phyloP scores from a whole-genome alignment of 805 yeast genomes.

The Vanderwaltozyma polyspora region DNA sequence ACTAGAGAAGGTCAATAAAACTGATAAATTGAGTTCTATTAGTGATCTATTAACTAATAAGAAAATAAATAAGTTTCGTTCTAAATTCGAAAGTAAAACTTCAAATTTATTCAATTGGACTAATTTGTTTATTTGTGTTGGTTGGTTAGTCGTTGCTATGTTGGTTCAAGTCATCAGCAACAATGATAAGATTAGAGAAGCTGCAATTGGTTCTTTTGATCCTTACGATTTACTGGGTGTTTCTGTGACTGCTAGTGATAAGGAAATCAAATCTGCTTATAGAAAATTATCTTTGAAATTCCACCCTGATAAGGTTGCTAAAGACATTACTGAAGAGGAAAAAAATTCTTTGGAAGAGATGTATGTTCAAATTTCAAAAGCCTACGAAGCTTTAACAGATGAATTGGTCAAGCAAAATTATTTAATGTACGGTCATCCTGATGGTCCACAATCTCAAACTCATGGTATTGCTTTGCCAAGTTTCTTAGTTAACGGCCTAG shows the following conservation, averaged over 20 bases:
- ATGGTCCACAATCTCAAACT: constrained; percentile 81
- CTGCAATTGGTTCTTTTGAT: constrained; percentile 48
- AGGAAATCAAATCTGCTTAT: constrained; percentile 69
- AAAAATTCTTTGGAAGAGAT: constrained; percentile 54
- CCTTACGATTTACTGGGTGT: constrained; percentile 83
- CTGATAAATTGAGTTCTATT: constrained; percentile 7
- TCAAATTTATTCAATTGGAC: constrained; percentile 14
- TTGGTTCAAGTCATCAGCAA: constrained; percentile 29
- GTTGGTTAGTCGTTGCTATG: constrained; percentile 50
- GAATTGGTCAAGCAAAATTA: constrained; percentile 73
- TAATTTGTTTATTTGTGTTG: constrained; percentile 29
- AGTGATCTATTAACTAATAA: constrained; percentile 13
- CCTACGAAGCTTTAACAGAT: constrained; percentile 91
- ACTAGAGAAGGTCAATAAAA: background rate
- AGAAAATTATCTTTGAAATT: constrained; percentile 76
- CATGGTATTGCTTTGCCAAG: constrained; percentile 95
- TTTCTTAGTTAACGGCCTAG: constrained; percentile 74
- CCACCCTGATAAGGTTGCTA: constrained; percentile 88
- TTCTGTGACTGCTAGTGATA: constrained; percentile 55
- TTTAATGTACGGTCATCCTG: constrained; percentile 90
- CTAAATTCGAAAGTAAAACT: constrained; percentile 9
- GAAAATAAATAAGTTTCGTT: constrained; percentile 16
- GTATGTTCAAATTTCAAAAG: constrained; percentile 75
- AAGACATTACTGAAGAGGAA: constrained; percentile 45
- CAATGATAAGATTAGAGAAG: constrained; percentile 36